Evolutionary conservation across 1,139 yeast species (phyloP), one percentile per base, ranked within the genome.

Genomic region (Meyerozyma guilliermondii): DNA sequence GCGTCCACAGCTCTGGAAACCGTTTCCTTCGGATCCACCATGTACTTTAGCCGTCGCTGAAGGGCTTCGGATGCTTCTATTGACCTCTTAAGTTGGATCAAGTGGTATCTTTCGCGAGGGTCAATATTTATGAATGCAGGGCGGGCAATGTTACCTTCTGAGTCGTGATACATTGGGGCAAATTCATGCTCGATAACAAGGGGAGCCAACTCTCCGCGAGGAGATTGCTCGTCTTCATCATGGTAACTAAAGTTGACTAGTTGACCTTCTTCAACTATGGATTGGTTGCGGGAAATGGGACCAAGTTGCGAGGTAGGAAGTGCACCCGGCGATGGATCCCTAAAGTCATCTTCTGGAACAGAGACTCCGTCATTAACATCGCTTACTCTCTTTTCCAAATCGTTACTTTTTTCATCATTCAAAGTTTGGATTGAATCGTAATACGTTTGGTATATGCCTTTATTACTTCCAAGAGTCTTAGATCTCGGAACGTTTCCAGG

Each of bases 81-180:
- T 2, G 74, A 60, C 44, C 60, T 59, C 44, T 71, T 72, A 42
- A 71, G 52, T 47, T 68, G 74, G 35, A 72, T 53, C 39, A 72
- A 56, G 14, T 69, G 71, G 48, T 71, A 68, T 36, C 78, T 58
- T 50, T 72, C 77, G 29, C 65, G 51, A 0, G 77, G 78, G 43
- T 71, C 76, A 39, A 71, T 59, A 41, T 68, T 69, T 30, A 72
- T 70, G 49, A 71, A 68, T n/a, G 77, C 76, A 0, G 78, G 77
- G 41, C 78, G 58, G 2, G 65, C 71, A 40, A 68, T 51, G 44
- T 68, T 65, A 2, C 76, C 76, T 1, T 62, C 59, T 4, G 56
- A 59, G 45, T 71, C 76, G 7, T 26, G 36, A 46, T 68, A 68
- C 35, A 65, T 48, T 1, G 69, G 64, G 1, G 68, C 66, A 50